A percentile compares a stretch with the other conserved stretches of the same genome.
Conservation (phyloP, 805 yeast genomes). For the Phaffomyces antillensis region DNA sequence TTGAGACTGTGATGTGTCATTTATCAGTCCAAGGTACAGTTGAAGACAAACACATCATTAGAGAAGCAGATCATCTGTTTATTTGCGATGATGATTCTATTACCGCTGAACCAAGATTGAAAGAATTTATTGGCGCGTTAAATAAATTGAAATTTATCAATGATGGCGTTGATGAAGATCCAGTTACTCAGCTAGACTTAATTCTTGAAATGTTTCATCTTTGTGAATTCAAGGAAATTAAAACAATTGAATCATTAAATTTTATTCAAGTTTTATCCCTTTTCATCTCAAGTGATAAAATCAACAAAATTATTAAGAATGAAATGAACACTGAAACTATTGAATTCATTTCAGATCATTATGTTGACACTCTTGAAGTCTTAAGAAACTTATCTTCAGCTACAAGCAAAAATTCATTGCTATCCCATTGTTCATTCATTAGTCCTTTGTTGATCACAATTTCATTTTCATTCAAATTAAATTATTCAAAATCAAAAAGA, state of each 20-base stretch:
- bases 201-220: neutral
- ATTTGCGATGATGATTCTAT: neutral
- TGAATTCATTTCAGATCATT: constrained; percentile 8
- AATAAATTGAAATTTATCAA: constrained; percentile 8
- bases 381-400: constrained; percentile 2
- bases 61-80: neutral
- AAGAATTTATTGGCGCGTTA: constrained; percentile 4
- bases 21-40: neutral
- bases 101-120: neutral
- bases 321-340: constrained; percentile 10
- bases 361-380: constrained; percentile 10
- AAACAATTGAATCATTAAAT: neutral
- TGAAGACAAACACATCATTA: neutral
- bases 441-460: constrained; percentile 20
- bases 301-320: constrained; percentile 12
- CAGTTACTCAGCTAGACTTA: neutral
- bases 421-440: constrained; percentile 14
- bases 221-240: constrained; percentile 1
- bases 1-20: neutral
- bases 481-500: constrained; percentile 6
- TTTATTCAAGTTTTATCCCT: constrained; percentile 11
- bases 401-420: neutral
- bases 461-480: constrained; percentile 18
- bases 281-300: constrained; percentile 10
- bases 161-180: constrained; percentile 2